phyloP scores from a whole-genome alignment of 352 stramenopile species.

The Phytophthora podocarpi region DNA sequence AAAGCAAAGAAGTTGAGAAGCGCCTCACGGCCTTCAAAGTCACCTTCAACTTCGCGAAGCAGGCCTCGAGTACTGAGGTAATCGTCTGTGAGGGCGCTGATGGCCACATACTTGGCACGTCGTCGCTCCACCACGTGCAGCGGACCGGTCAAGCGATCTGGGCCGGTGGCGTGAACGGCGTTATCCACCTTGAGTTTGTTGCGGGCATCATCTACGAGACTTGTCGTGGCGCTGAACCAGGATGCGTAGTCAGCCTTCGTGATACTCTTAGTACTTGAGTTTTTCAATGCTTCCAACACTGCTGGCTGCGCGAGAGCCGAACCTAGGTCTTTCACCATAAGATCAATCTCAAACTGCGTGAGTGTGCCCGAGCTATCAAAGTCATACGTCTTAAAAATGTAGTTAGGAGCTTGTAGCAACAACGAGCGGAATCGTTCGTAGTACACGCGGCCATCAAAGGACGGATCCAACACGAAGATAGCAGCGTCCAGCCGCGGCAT shows the following conservation, averaged over 20 bases:
- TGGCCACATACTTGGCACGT: slow-evolving; percentile 94
- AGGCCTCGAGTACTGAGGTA: slow-evolving; percentile 84
- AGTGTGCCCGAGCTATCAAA: slow-evolving; percentile 65
- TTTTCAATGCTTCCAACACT: slow-evolving; percentile 48
- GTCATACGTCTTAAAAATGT: slow-evolving; percentile 79
- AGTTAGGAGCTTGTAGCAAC: slow-evolving; percentile 47
- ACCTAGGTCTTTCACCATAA: slow-evolving; percentile 74
- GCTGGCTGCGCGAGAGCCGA: slow-evolving; percentile 42
- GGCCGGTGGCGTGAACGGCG: slow-evolving; percentile 89
- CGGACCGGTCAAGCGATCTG: slow-evolving; percentile 92
- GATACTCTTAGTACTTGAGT: slow-evolving; percentile 43
- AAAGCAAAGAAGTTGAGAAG: slow-evolving; percentile 79
- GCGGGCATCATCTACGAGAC: slow-evolving; percentile 54
- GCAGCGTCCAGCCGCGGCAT: slow-evolving; percentile 67
- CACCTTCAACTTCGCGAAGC: slow-evolving; percentile 73
- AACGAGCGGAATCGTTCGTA: slow-evolving; percentile 65
- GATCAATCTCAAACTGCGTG: slow-evolving; percentile 61
- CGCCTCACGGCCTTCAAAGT: slow-evolving; percentile 80
- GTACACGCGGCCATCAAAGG: slow-evolving; percentile 83
- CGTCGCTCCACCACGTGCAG: slow-evolving; percentile 89
- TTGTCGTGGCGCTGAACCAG: slow-evolving; percentile 71
- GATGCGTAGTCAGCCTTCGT: slow-evolving; percentile 50
- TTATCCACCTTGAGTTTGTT: slow-evolving; percentile 92
- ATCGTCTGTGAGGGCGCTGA: slow-evolving; percentile 91
- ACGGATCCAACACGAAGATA: slow-evolving; percentile 79